Conservation (phyloP, 1,139 yeast species). For the Kodamaea arcana region DNA sequence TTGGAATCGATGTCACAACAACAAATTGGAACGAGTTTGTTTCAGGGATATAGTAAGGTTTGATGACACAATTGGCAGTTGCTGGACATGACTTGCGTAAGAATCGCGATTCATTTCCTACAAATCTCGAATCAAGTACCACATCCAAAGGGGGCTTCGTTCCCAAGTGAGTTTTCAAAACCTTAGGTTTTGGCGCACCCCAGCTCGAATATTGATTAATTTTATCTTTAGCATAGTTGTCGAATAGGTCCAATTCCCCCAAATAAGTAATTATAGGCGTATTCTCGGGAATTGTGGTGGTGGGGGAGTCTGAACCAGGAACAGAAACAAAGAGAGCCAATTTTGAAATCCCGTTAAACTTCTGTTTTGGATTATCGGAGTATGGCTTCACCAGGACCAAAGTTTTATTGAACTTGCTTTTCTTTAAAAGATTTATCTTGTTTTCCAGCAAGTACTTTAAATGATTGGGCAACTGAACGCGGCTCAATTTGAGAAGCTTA, state of each 20-base stretch:
- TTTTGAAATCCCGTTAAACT: slow-evolving; percentile 70
- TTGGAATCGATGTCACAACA: slow-evolving; percentile 54
- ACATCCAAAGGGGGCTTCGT: slow-evolving; percentile 37
- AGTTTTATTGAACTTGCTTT: slow-evolving; percentile 23
- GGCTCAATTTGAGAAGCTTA: slow-evolving; percentile 28
- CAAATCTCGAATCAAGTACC: slow-evolving; percentile 71
- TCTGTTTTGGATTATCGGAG: slow-evolving; percentile 54
- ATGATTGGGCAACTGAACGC: slow-evolving; percentile 31
- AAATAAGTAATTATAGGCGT: slow-evolving; percentile 59
- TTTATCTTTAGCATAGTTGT: slow-evolving; percentile 58
- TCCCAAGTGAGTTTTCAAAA: slow-evolving; percentile 46
- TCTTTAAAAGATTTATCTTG: slow-evolving; percentile 16
- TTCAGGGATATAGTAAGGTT: slow-evolving; percentile 48
- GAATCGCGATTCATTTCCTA: slow-evolving; percentile 75
- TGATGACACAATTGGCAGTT: slow-evolving; percentile 66
- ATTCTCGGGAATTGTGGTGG: slow-evolving; percentile 37
- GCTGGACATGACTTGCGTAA: slow-evolving; percentile 65
- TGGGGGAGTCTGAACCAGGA: slow-evolving; percentile 13
- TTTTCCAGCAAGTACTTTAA: slow-evolving; percentile 26
- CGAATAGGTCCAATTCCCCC: slow-evolving; percentile 70
- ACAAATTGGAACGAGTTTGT: slow-evolving; percentile 48
- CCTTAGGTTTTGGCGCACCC: slow-evolving; percentile 84
- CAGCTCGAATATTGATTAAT: slow-evolving; percentile 75
- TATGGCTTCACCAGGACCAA: slow-evolving; percentile 41
- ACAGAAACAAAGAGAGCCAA: slow-evolving; percentile 55